phyloP scores from a whole-genome alignment of 1,284 basidiomycete species.

The Ganoderma resinaceum region DNA sequence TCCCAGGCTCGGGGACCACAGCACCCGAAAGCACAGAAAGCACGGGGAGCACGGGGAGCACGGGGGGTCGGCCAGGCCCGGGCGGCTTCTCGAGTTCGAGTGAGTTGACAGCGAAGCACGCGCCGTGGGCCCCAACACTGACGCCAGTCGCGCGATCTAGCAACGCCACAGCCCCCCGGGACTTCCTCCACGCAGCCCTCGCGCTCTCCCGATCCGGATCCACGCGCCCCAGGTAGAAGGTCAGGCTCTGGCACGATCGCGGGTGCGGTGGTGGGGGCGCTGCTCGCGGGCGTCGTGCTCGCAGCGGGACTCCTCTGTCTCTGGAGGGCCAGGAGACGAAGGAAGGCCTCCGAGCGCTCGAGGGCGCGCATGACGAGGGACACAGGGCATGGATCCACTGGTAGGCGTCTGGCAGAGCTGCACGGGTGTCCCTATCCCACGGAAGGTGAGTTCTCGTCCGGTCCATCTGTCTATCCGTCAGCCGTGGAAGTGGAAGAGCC shows the following conservation, averaged over 20 bases:
- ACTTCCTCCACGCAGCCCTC: neutral
- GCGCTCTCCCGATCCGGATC: neutral
- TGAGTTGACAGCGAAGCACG: neutral
- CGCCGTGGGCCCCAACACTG: neutral
- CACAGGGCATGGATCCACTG: no score
- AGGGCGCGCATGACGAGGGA: no score
- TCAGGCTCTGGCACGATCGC: neutral
- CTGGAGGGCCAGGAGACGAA: neutral
- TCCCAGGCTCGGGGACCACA: no score
- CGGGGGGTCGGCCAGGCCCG: neutral
- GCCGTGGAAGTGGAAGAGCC: no score
- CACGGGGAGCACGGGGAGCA: neutral
- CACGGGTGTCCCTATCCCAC: no score
- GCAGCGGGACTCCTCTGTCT: neutral
- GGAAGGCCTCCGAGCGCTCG: no score
- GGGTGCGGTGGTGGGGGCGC: neutral
- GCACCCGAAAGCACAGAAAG: neutral
- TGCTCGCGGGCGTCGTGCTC: neutral
- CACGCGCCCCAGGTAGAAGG: neutral
- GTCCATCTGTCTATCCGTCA: no score
- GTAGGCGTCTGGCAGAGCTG: no score
- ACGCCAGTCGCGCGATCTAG: neutral
- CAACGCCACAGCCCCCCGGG: neutral
- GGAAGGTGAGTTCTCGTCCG: no score
- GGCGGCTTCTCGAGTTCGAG: neutral